Conservation (phyloP, 805 yeast species). For the Suhomyces sp. region DNA sequence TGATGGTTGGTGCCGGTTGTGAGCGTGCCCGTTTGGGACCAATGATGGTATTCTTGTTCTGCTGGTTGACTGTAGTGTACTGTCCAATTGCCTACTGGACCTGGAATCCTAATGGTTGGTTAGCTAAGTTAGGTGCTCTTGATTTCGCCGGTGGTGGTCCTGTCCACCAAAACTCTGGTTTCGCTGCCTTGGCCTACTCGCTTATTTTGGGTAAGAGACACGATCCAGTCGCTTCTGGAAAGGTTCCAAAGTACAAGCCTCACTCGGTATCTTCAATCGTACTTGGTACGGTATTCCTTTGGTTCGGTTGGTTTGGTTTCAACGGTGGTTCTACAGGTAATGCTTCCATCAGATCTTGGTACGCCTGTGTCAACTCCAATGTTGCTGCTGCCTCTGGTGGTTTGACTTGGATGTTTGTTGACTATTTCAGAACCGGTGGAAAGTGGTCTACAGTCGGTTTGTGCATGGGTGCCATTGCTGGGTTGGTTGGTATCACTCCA, state of each 20-base stretch:
- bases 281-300: conserved; percentile 87
- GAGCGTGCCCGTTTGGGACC: conserved; percentile 96
- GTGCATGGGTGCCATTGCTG: conserved; percentile 92
- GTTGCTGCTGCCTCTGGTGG: conserved; percentile 93
- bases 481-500: conserved; percentile 93
- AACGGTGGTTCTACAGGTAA: conserved; percentile 98
- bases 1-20: conserved; percentile 97
- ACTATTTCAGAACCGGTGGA: conserved; percentile 79
- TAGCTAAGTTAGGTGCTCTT: conserved; percentile 72
- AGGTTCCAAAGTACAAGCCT: conserved; percentile 87
- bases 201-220: conserved; percentile 88
- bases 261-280: conserved; percentile 90
- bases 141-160: conserved; percentile 99
- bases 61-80: conserved; percentile 94
- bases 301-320: conserved; percentile 99
- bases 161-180: conserved; percentile 92
- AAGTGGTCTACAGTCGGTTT: conserved; percentile 93
- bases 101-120: conserved; percentile 95
- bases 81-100: conserved; percentile 97
- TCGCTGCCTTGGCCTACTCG: conserved; percentile 93
- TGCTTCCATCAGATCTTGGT: conserved; percentile 89
- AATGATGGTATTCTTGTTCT: conserved; percentile 89
- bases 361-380: conserved; percentile 90
- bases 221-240: conserved; percentile 66
- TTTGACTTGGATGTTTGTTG: conserved; percentile 90